Evolutionary conservation across 257 asterid genomes (phyloP).

Genomic region (Solanum ossicruentum): DNA sequence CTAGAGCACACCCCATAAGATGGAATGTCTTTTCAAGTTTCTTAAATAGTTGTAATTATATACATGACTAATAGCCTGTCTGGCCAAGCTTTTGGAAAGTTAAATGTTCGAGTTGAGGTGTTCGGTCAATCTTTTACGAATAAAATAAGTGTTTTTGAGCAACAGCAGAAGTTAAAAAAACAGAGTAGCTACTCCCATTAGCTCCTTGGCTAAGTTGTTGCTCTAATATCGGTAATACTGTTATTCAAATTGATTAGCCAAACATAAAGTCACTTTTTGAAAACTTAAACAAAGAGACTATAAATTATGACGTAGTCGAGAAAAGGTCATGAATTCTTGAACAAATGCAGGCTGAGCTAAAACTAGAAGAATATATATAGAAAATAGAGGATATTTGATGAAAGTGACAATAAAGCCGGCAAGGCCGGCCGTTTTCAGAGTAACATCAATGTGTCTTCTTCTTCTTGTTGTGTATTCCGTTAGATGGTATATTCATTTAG

Average conservation of each 20-base stretch:
- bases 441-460: background rate
- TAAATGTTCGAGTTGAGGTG: background rate
- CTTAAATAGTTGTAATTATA: background rate
- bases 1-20: conserved; percentile 52
- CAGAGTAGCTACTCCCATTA: background rate
- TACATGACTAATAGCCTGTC: background rate
- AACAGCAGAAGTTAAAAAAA: background rate
- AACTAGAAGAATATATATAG: background rate
- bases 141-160: background rate
- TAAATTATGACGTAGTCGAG: conserved; percentile 4
- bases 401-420: conserved; percentile 19
- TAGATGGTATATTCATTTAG: background rate
- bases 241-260: background rate
- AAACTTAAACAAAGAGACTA: background rate
- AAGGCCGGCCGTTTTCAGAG: conserved; percentile 4
- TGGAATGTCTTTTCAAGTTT: background rate
- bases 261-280: background rate
- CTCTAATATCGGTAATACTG: background rate
- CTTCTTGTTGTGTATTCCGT: background rate
- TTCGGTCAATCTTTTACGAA: background rate
- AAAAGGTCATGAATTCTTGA: conserved; percentile 18
- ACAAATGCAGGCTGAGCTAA: conserved; percentile 3
- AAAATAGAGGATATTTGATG: background rate
- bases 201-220: background rate
- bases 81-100: background rate